These are phyloP conservation scores for Scutellaria barbata DNA, from an alignment of 257 asterid genomes.

Conservation along the genomic window DNA sequence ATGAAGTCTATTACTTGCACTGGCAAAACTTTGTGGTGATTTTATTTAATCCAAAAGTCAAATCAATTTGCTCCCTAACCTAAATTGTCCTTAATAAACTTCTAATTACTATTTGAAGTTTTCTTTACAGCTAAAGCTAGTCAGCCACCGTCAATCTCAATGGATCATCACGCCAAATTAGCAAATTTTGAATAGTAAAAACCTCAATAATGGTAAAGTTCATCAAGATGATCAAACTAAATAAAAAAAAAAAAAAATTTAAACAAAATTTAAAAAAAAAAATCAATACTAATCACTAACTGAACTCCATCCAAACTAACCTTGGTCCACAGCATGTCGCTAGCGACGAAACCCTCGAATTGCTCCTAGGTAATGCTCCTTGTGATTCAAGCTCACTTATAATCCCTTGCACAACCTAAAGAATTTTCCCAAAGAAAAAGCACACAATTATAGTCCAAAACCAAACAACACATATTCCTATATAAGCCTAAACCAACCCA, in stretches of 20 bases:
- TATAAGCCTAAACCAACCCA: constrained; percentile 8
- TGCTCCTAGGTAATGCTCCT: constrained; percentile 99
- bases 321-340: constrained; percentile 99
- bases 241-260: no score
- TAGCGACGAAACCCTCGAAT: constrained; percentile 98
- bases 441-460: constrained; percentile 1
- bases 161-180: constrained; percentile 24
- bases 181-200: neutral
- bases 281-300: constrained; percentile 10
- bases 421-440: constrained; percentile 25
- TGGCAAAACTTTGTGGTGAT: constrained; percentile 5
- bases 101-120: constrained; percentile 21
- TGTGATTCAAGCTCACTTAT: constrained; percentile 98
- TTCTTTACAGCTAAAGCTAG: constrained; percentile 23
- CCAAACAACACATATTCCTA: constrained; percentile 17
- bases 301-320: constrained; percentile 49
- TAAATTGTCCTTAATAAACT: constrained; percentile 23
- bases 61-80: constrained; percentile 14
- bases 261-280: no score
- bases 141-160: constrained; percentile 14
- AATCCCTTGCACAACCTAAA: constrained; percentile 94
- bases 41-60: constrained; percentile 23
- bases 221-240: constrained; percentile 17
- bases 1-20: constrained; percentile 18
- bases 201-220: constrained; percentile 9